Percentiles rank a stretch among this genome's conserved stretches.
These are phyloP conservation scores for Przewalskia tangutica DNA, from an alignment of 257 asterid species.

Conservation along the genomic window DNA sequence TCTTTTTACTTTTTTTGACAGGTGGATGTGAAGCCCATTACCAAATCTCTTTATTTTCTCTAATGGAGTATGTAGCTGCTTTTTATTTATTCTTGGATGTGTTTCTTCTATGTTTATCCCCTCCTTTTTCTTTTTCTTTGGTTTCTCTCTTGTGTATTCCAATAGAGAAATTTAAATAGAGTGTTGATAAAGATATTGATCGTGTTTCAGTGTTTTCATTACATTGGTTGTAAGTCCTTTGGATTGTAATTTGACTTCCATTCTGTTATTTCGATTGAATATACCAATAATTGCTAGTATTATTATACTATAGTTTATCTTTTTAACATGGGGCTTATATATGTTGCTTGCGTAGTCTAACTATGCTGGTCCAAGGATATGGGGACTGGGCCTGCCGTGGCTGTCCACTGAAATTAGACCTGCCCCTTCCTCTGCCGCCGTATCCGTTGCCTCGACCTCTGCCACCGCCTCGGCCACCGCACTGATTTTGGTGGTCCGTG, in stretches of 20 bases:
- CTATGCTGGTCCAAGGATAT: background rate
- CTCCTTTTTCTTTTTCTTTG: background rate
- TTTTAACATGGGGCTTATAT: background rate
- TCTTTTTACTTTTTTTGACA: background rate
- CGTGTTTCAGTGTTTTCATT: background rate
- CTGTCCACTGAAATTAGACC: too few species aligned
- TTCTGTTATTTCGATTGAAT: background rate
- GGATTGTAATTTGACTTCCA: background rate
- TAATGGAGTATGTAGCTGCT: background rate
- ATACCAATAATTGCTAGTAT: background rate
- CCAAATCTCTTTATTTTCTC: background rate
- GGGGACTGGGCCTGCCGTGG: too few species aligned
- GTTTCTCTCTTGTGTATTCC: background rate
- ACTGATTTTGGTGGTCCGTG: too few species aligned
- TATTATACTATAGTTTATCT: background rate
- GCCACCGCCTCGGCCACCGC: too few species aligned
- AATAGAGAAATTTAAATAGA: background rate
- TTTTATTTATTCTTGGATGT: background rate
- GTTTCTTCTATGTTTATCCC: background rate
- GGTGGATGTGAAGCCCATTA: background rate
- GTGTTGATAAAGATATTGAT: background rate
- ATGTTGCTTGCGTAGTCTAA: background rate
- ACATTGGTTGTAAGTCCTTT: background rate
- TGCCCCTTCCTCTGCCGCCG: too few species aligned
- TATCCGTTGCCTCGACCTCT: too few species aligned